Evolutionary conservation across 2,329 filamentous ascomycete genomes (phyloP), one percentile per base, ranked within the genome.

Genomic region (Epichloe aotearoae): DNA sequence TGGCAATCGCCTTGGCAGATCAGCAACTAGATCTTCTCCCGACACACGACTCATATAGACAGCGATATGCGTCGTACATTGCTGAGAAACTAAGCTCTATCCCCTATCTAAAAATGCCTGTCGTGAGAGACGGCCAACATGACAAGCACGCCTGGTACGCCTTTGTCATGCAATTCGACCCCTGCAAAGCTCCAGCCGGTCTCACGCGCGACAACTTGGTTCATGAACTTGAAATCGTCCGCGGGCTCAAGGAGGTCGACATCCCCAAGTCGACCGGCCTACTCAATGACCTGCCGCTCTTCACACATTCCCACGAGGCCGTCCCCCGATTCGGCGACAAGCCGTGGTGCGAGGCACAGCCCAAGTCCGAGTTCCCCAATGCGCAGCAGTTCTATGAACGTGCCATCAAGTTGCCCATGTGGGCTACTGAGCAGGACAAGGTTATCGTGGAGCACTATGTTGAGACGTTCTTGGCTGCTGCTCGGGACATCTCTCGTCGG

Each of bases 401-500:
- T 6, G 51, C 51, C 23, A 53, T 53, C 38, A 53, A 53, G 44
- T 34, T 53, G n/a, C 47, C 51, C 2, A 30, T 53, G n/a, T 50
- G 44, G 47, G n/a, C 39, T 10, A 41, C 39, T 19, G 11, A 10
- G 8, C 15, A 7, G 15, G 39, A 20, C 39, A n/a, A 41, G 39
- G 14, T 15, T 4, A 15, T 20, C 8, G 17, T 20, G 14, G 39
- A 41, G 8, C 17, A 41, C 6, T 20, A 41, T 15, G 14, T 41
- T 4, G 34, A 37, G 11, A 37, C 34, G 34, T 26, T 26, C 23
- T 26, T 26, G 23, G 23, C 23, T 26, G 23, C 23, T 26, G 23
- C 23, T 7, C 23, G 23, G 23, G 23, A 26, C 23, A 26, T 26
- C 0, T 26, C 6, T 26, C 23, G 23, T 26, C 23, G 23, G 23